Conservation (phyloP, 257 asterid species). For the Nicotiana tomentosiformis region DNA sequence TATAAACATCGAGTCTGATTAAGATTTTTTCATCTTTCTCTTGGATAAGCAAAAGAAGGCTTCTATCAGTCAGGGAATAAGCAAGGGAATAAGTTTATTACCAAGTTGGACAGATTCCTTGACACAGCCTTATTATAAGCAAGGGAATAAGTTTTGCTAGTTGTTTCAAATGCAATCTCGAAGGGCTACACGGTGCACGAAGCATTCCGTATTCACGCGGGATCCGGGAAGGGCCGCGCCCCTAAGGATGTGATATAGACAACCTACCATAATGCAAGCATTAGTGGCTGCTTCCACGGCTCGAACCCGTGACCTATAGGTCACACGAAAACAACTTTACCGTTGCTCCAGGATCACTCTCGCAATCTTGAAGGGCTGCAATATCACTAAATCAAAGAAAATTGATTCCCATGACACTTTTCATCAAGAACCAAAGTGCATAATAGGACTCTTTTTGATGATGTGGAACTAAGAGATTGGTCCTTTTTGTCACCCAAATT, state of each 20-base stretch:
- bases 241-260: too few relatives aligned
- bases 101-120: not conserved
- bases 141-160: not conserved
- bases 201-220: too few relatives aligned
- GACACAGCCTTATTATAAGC: not conserved
- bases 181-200: not conserved
- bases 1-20: not conserved
- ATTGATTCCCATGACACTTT: slow-evolving; percentile 7
- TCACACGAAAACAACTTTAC: too few relatives aligned
- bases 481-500: too few relatives aligned
- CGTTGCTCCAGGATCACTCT: too few relatives aligned
- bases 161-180: not conserved
- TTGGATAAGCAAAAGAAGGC: not conserved
- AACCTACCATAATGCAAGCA: too few relatives aligned
- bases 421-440: not conserved
- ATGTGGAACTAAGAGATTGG: slow-evolving; percentile 7
- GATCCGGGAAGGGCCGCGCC: too few relatives aligned
- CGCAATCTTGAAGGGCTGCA: not conserved
- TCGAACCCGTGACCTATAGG: too few relatives aligned
- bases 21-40: too few relatives aligned
- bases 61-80: not conserved
- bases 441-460: not conserved
- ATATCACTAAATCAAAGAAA: not conserved
- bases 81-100: too few relatives aligned
- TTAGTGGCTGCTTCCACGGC: too few relatives aligned